Evolutionary conservation across 257 asterid genomes (phyloP).

Genomic region (Solanum pimpinellifolium): DNA sequence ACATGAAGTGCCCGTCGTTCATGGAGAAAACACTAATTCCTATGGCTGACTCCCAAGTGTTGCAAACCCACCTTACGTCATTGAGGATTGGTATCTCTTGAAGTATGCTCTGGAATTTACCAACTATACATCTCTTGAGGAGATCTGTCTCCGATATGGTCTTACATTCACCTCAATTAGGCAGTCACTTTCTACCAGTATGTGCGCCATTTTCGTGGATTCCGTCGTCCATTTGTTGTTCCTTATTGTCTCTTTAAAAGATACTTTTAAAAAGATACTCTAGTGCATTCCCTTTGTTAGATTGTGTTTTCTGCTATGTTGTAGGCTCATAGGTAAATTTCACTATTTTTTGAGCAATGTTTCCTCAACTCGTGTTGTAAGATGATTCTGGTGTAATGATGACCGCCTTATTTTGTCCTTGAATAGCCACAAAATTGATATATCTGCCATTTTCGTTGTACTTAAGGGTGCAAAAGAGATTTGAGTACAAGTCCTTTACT

Average conservation of each 20-base stretch:
- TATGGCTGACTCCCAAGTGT: not conserved
- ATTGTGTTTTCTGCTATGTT: not conserved
- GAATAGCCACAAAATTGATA: not conserved
- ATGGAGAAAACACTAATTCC: not conserved
- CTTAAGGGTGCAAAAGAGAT: not conserved
- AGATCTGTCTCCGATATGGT: not conserved
- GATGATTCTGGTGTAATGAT: not conserved
- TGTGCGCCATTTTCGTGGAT: not conserved
- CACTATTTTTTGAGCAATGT: not conserved
- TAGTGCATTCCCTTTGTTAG: too few species aligned
- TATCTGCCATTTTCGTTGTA: not conserved
- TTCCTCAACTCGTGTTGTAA: not conserved
- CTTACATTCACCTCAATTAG: not conserved
- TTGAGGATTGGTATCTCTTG: not conserved
- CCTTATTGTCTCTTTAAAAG: not conserved
- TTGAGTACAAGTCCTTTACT: not conserved
- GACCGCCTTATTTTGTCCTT: not conserved
- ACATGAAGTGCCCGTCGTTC: not conserved
- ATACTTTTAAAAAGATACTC: not conserved
- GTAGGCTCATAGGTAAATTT: not conserved
- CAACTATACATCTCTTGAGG: not conserved
- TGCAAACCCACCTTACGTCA: not conserved
- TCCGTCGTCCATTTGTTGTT: too few species aligned
- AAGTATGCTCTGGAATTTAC: not conserved
- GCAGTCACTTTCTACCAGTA: not conserved